Evolutionary conservation across 495 filamentous ascomycete species (phyloP), one percentile per base, ranked within the genome.

Genomic region (Aspergillus avenaceus): DNA sequence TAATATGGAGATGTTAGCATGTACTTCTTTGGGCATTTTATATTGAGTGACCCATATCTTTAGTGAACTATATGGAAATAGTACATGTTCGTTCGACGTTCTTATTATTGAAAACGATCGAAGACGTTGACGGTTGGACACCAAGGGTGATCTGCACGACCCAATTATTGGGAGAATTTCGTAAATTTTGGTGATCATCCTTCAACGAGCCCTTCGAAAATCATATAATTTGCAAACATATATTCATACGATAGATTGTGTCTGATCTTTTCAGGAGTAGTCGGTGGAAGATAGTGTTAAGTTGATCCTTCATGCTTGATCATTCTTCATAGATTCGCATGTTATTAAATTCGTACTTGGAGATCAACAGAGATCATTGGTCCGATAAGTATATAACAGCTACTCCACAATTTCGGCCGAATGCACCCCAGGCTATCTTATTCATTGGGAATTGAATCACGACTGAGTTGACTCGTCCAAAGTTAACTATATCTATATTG

Each of bases 341-440:
- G n/a, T n/a, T n/a, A n/a, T n/a, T n/a, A n/a, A n/a, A n/a, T n/a
- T n/a, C n/a, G n/a, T n/a, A n/a, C n/a, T n/a, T n/a, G 18, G 12
- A 13, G n/a, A 16, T 36, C 14, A 16, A 31, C 28, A 31, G 8
- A 7, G 23, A 28, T 19, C 8, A 51, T 51, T 51, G 41, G 49
- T 25, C 31, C 23, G 48, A 36, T 44, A 19, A 14, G 4, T 16
- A 16, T 9, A 44, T n/a, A 18, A 6, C 13, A 26, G 5, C 6
- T 23, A 28, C 46, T 42, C 47, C 53, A 50, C 53, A 36, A 22
- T 47, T 47, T 51, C 53, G 53, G 53, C 53, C 53, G 53, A 55
- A 36, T 19, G 34, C 18, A 42, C 14, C 36, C 43, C 34, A 23
- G 24, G 22, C 14, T 9, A 22, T 38, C 14, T 16, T 6, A 8